A percentile compares a stretch with the other conserved stretches of the same genome.
phyloP scores from a whole-genome alignment of 306 rosid species.

The Medicago truncatula region DNA sequence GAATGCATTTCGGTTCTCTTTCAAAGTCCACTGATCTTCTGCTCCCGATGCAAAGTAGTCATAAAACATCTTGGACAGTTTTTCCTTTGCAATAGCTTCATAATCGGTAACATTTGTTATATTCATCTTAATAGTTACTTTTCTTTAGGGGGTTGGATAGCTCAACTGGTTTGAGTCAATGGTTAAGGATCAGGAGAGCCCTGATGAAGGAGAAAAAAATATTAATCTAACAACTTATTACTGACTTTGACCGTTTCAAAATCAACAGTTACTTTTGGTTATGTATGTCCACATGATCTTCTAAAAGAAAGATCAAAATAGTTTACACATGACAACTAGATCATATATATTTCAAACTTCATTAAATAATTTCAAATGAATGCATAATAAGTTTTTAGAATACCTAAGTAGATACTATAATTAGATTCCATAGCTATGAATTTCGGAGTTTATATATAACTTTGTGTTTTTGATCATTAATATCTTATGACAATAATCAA shows the following conservation, averaged over 20 bases:
- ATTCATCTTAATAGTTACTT: constrained; percentile 25
- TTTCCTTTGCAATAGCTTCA: constrained; percentile 85
- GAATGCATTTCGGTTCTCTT: constrained; percentile 82
- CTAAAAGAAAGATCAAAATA: neutral
- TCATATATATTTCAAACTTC: neutral
- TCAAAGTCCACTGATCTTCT: constrained; percentile 93
- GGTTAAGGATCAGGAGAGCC: too few relatives aligned
- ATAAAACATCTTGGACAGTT: constrained; percentile 82
- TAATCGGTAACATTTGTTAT: constrained; percentile 87
- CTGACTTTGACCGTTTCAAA: too few relatives aligned
- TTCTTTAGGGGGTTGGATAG: neutral
- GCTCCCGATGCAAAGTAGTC: constrained; percentile 95
- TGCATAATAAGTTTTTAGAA: too few relatives aligned
- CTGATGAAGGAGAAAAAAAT: too few relatives aligned
- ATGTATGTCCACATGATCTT: neutral
- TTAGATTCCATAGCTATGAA: too few relatives aligned
- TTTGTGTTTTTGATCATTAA: too few relatives aligned
- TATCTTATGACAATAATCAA: too few relatives aligned
- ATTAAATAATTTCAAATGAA: neutral
- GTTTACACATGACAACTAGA: neutral
- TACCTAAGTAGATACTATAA: too few relatives aligned
- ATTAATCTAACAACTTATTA: too few relatives aligned
- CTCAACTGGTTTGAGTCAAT: too few relatives aligned
- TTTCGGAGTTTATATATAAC: too few relatives aligned
- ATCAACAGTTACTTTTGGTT: neutral